phyloP scores from a whole-genome alignment of 108 stramenopile species.

The Cyclostephanos tholiformis region DNA sequence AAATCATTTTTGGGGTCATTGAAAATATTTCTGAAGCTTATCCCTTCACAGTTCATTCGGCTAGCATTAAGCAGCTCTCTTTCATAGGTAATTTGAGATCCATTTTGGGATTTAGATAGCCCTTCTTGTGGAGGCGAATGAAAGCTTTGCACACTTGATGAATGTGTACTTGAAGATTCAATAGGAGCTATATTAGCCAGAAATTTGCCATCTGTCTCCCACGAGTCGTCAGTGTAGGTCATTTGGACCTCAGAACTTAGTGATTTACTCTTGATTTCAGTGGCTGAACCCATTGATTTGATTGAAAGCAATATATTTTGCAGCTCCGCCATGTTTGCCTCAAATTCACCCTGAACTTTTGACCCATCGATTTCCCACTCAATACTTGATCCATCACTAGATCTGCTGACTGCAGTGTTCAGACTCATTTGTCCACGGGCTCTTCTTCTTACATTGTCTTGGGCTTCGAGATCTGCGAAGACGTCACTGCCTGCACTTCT shows the following conservation, averaged over 20 bases:
- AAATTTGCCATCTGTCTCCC: slow-evolving; percentile 2
- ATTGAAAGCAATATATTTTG: slow-evolving; percentile 20
- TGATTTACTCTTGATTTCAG: background rate
- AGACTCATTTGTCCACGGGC: background rate
- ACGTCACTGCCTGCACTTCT: slow-evolving; percentile 9
- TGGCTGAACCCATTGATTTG: background rate
- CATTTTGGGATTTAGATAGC: background rate
- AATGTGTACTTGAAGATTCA: background rate
- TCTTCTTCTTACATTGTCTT: background rate
- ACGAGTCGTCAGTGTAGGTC: slow-evolving; percentile 22
- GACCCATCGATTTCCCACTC: slow-evolving; percentile 25
- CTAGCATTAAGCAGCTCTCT: slow-evolving; percentile 21
- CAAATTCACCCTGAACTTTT: slow-evolving; percentile 3
- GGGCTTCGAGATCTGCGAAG: slow-evolving; percentile 3
- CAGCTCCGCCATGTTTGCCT: slow-evolving; percentile 25
- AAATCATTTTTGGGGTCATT: slow-evolving; percentile 44
- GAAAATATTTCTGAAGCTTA: slow-evolving; percentile 34
- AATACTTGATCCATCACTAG: slow-evolving; percentile 20
- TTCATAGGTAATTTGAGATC: slow-evolving; percentile 24
- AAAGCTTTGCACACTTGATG: background rate
- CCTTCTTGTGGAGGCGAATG: background rate
- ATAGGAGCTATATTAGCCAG: background rate
- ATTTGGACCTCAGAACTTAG: slow-evolving; percentile 13
- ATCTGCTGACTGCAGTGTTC: slow-evolving; percentile 2
- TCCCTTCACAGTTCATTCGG: slow-evolving; percentile 1